Percentiles rank a stretch among this genome's conserved stretches.
phyloP scores from a whole-genome alignment of 2,329 filamentous ascomycete species.

The Arthrobotrys sinensis region DNA sequence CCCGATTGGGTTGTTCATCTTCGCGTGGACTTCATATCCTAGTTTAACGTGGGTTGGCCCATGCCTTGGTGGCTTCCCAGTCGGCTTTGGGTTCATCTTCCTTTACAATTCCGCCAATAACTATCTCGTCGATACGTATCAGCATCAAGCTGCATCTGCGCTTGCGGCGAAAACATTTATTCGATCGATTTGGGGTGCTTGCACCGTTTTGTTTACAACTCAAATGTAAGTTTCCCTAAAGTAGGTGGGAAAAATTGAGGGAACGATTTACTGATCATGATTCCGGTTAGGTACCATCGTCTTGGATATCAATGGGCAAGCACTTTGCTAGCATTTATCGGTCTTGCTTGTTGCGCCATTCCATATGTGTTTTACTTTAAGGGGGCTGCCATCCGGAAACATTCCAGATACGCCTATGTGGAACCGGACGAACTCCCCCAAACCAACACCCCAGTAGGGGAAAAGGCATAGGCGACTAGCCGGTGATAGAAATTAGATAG shows the following conservation, averaged over 20 bases:
- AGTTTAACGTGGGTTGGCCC: slow-evolving; percentile 80
- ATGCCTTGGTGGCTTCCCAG: slow-evolving; percentile 78
- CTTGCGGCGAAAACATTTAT: slow-evolving; percentile 86
- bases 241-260: not conserved
- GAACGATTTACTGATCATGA: slow-evolving; percentile 14
- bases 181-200: slow-evolving; percentile 84
- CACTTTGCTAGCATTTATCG: slow-evolving; percentile 80
- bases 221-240: slow-evolving; percentile 75
- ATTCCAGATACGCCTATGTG: slow-evolving; percentile 80
- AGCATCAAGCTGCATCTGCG: slow-evolving; percentile 83
- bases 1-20: slow-evolving; percentile 77
- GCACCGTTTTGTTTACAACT: slow-evolving; percentile 82
- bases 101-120: slow-evolving; percentile 85
- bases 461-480: slow-evolving; percentile 36
- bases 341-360: slow-evolving; percentile 83
- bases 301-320: slow-evolving; percentile 84
- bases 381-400: slow-evolving; percentile 78
- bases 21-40: slow-evolving; percentile 79
- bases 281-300: slow-evolving; percentile 69
- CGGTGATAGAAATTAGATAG: not conserved
- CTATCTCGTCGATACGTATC: slow-evolving; percentile 78
- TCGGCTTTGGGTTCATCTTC: slow-evolving; percentile 87
- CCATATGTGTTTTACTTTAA: slow-evolving; percentile 86
- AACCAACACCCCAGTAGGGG: slow-evolving; percentile 19
- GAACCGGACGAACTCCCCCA: slow-evolving; percentile 71